Conservation (phyloP, 2,329 filamentous ascomycete species). For the Microcyclospora pomicola region DNA sequence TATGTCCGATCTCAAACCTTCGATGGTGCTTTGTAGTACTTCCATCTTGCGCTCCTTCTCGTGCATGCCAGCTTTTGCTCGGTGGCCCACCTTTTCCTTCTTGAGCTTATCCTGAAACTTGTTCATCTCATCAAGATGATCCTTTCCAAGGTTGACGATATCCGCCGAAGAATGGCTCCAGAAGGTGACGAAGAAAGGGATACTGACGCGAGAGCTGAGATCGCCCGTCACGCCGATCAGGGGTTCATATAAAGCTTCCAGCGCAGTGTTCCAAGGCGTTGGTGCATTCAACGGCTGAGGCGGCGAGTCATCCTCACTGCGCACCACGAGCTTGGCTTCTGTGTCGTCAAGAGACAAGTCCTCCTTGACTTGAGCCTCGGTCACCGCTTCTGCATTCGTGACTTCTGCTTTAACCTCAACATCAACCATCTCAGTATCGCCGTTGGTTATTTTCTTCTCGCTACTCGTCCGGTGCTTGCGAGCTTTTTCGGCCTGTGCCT, state of each 20-base stretch:
- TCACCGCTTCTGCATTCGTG: constrained; percentile 1
- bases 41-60: constrained; percentile 59
- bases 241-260: constrained; percentile 60
- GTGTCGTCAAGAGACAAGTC: constrained; percentile 9
- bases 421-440: constrained; percentile 43
- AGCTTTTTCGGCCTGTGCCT: constrained; percentile 19
- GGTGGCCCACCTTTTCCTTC: constrained; percentile 50
- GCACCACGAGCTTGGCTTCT: constrained; percentile 13
- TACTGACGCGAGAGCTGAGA: constrained; percentile 56
- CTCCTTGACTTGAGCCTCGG: neutral
- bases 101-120: neutral
- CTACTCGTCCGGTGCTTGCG: constrained; percentile 11
- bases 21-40: constrained; percentile 52
- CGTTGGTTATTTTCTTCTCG: constrained; percentile 25
- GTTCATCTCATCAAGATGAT: constrained; percentile 41
- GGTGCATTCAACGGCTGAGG: constrained; percentile 2
- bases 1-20: constrained; percentile 59
- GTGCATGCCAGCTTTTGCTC: constrained; percentile 49
- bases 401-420: constrained; percentile 5
- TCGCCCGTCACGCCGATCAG: constrained; percentile 47
- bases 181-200: constrained; percentile 78
- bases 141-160: constrained; percentile 46
- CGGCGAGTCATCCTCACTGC: constrained; percentile 20
- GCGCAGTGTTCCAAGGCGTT: constrained; percentile 50
- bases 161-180: constrained; percentile 79